Evolutionary conservation across 192 early-diverging fungal species (phyloP).

Genomic region (Coemansia sp.): DNA sequence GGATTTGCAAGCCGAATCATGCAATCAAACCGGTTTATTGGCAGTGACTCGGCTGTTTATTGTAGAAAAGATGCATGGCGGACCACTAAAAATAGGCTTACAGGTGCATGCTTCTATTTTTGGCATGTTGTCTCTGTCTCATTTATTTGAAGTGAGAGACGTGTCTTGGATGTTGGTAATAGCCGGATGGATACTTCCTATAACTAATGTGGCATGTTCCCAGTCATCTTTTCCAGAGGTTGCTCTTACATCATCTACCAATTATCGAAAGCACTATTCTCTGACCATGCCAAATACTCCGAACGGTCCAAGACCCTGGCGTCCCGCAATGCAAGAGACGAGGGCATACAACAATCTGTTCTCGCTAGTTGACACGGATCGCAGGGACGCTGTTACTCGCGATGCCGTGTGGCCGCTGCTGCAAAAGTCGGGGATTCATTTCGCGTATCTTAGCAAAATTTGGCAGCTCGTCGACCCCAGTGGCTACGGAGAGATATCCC

Average conservation of each 20-base stretch:
- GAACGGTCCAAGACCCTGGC: constrained; percentile 21
- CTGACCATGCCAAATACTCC: not conserved
- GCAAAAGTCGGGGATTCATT: constrained; percentile 9
- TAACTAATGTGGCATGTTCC: not conserved
- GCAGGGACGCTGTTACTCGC: not conserved
- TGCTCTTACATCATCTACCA: not conserved
- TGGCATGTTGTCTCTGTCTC: not conserved
- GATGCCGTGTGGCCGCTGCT: constrained; percentile 11
- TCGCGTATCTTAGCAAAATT: constrained; percentile 7
- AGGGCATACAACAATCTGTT: constrained; percentile 31
- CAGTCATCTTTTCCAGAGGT: not conserved
- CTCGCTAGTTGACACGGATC: constrained; percentile 15
- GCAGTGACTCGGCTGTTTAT: not conserved
- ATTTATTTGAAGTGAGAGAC: not conserved
- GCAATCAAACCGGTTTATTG: not conserved
- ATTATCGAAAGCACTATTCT: not conserved
- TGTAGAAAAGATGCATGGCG: not conserved
- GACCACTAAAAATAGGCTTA: not conserved
- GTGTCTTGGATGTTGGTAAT: not conserved
- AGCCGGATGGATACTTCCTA: not conserved
- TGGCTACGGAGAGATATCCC: constrained; percentile 4
- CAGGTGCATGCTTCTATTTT: not conserved
- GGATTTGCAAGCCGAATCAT: not conserved
- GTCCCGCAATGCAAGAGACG: constrained; percentile 30
- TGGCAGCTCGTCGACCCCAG: constrained; percentile 8